phyloP scores from a whole-genome alignment of 1,284 basidiomycete species.

The Gymnopus androsaceus region DNA sequence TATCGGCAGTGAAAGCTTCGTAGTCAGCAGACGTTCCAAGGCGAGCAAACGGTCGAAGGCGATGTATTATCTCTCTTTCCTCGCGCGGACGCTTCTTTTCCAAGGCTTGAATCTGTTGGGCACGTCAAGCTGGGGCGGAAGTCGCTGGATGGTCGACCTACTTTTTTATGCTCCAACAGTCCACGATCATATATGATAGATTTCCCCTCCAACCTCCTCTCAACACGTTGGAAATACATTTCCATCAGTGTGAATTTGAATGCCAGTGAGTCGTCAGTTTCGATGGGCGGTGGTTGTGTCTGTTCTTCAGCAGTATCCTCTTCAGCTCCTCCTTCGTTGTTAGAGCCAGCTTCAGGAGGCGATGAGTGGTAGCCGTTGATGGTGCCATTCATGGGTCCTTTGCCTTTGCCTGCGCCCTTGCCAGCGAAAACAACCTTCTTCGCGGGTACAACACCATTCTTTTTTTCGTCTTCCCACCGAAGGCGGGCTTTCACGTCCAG shows the following conservation, averaged over 20 bases:
- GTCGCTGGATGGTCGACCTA: slow-evolving; percentile 30
- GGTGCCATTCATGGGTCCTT: slow-evolving; percentile 46
- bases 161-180: slow-evolving; percentile 92
- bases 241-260: slow-evolving; percentile 91
- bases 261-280: slow-evolving; percentile 86
- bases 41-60: slow-evolving; percentile 90
- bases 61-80: slow-evolving; percentile 87
- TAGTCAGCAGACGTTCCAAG: slow-evolving; percentile 93
- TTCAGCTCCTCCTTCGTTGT: slow-evolving; percentile 37
- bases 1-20: slow-evolving; percentile 85
- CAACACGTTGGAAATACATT: slow-evolving; percentile 92
- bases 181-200: slow-evolving; percentile 93
- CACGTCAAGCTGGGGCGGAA: background rate
- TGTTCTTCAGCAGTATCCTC: slow-evolving; percentile 64
- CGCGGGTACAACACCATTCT: slow-evolving; percentile 28
- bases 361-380: slow-evolving; percentile 39
- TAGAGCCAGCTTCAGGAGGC: slow-evolving; percentile 19
- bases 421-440: slow-evolving; percentile 28
- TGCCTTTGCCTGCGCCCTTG: slow-evolving; percentile 43
- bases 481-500: slow-evolving; percentile 65
- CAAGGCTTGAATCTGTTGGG: slow-evolving; percentile 76
- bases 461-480: slow-evolving; percentile 69
- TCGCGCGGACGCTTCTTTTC: slow-evolving; percentile 92
- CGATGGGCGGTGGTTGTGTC: slow-evolving; percentile 72
- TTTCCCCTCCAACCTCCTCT: slow-evolving; percentile 86